phyloP scores from a whole-genome alignment of 441 rosid species.

The Dalechampia spathulata region DNA sequence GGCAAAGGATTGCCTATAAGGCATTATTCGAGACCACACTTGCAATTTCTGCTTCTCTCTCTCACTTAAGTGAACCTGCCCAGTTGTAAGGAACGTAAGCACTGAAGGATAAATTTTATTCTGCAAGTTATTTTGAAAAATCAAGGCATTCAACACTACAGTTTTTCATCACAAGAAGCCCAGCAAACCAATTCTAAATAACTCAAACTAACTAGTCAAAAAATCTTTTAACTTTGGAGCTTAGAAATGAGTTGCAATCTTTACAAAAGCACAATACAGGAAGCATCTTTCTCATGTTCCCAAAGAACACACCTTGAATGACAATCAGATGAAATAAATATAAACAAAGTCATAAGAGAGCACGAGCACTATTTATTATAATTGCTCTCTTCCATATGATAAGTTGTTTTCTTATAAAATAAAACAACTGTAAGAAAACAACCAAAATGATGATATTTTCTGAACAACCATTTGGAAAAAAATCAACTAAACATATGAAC shows the following conservation, averaged over 20 bases:
- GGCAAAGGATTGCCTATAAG: slow-evolving; percentile 94
- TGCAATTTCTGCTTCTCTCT: slow-evolving; percentile 99
- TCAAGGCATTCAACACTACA: not conserved
- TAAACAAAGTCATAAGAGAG: not conserved
- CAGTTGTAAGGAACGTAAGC: slow-evolving; percentile 9
- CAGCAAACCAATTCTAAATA: not conserved
- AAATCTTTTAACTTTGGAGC: not conserved
- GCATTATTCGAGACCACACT: slow-evolving; percentile 99
- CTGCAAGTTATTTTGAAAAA: not conserved
- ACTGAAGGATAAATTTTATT: slow-evolving; percentile 2
- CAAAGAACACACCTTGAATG: not conserved
- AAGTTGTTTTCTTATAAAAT: not conserved
- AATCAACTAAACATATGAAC: too few relatives aligned
- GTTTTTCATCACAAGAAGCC: not conserved
- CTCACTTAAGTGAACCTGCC: slow-evolving; percentile 86
- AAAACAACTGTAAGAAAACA: too few relatives aligned
- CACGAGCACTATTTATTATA: not conserved
- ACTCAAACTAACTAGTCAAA: not conserved
- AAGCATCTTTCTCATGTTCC: not conserved
- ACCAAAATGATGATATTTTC: not conserved
- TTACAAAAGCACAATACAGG: not conserved
- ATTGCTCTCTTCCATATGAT: not conserved
- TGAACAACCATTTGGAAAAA: not conserved
- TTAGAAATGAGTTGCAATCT: not conserved
- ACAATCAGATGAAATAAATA: not conserved